phyloP scores from a whole-genome alignment of 495 filamentous ascomycete genomes.

The Xylaria curta region DNA sequence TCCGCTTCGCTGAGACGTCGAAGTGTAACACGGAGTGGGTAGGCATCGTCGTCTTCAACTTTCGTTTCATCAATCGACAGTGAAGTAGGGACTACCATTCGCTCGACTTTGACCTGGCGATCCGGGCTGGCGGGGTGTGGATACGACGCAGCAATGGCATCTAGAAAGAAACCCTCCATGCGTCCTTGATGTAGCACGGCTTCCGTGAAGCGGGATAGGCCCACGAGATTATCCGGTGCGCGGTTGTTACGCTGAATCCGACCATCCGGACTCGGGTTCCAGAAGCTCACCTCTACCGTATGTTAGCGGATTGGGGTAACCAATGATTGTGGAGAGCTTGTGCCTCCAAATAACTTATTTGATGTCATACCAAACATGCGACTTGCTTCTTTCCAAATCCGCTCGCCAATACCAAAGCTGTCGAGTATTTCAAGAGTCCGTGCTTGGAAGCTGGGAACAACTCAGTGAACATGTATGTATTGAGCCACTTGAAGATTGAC shows the following conservation, averaged over 20 bases:
- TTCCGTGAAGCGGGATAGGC: constrained; percentile 59
- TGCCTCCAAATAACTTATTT: neutral
- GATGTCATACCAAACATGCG: constrained; percentile 47
- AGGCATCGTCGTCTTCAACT: constrained; percentile 51
- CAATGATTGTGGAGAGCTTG: constrained; percentile 1
- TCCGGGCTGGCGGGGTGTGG: constrained; percentile 39
- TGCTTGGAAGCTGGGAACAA: constrained; percentile 33
- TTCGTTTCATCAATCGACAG: constrained; percentile 50
- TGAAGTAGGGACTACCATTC: constrained; percentile 52
- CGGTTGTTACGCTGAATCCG: constrained; percentile 57
- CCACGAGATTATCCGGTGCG: constrained; percentile 55
- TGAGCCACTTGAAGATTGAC: constrained; percentile 43
- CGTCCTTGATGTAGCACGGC: constrained; percentile 61
- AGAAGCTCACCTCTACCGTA: constrained; percentile 50
- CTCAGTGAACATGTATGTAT: constrained; percentile 8
- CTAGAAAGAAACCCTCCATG: constrained; percentile 61
- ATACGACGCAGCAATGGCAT: constrained; percentile 47
- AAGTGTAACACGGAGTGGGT: constrained; percentile 60
- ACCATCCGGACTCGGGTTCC: constrained; percentile 55
- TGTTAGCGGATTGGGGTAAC: neutral
- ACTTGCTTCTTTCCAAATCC: constrained; percentile 64
- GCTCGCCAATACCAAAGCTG: constrained; percentile 67
- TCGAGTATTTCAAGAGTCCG: constrained; percentile 72
- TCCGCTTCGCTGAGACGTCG: constrained; percentile 53
- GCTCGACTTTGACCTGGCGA: constrained; percentile 52